A percentile compares a stretch with the other conserved stretches of the same genome.
phyloP scores from a whole-genome alignment of 495 filamentous ascomycete genomes.

The Cairneyella variabilis region DNA sequence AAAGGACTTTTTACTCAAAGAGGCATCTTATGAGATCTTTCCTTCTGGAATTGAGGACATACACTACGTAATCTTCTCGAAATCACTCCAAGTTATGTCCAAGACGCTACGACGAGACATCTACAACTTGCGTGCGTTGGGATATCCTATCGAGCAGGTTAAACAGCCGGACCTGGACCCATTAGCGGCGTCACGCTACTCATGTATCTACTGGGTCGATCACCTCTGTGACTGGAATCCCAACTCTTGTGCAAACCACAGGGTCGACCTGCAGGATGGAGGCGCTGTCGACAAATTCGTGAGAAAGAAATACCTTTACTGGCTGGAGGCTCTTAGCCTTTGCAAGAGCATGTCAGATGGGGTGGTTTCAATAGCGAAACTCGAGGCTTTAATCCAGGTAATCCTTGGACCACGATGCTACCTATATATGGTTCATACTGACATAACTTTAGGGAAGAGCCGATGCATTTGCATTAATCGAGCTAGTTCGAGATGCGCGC shows the following conservation, averaged over 20 bases:
- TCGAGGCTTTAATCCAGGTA: constrained; percentile 7
- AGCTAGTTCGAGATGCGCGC: constrained; percentile 12
- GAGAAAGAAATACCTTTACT: constrained; percentile 9
- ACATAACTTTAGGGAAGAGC: constrained; percentile 7
- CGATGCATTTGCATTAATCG: background rate
- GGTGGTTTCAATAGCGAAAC: constrained; percentile 9
- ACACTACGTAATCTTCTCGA: constrained; percentile 11
- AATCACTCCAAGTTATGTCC: constrained; percentile 6
- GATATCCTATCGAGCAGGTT: constrained; percentile 8
- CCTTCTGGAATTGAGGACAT: constrained; percentile 17
- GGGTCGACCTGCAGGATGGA: background rate
- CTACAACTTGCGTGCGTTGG: background rate
- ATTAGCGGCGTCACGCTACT: constrained; percentile 2
- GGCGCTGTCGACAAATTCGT: background rate
- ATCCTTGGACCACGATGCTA: background rate
- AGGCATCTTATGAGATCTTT: constrained; percentile 18
- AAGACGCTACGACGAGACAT: constrained; percentile 7
- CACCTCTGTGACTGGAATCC: constrained; percentile 6
- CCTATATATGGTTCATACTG: background rate
- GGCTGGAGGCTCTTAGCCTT: constrained; percentile 11
- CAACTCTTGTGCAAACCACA: background rate
- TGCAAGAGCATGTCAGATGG: constrained; percentile 5
- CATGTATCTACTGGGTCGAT: constrained; percentile 8
- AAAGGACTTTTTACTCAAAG: constrained; percentile 25
- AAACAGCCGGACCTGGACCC: constrained; percentile 10